phyloP scores from a whole-genome alignment of 1,284 basidiomycete species.

The Leccinum ponderosum region DNA sequence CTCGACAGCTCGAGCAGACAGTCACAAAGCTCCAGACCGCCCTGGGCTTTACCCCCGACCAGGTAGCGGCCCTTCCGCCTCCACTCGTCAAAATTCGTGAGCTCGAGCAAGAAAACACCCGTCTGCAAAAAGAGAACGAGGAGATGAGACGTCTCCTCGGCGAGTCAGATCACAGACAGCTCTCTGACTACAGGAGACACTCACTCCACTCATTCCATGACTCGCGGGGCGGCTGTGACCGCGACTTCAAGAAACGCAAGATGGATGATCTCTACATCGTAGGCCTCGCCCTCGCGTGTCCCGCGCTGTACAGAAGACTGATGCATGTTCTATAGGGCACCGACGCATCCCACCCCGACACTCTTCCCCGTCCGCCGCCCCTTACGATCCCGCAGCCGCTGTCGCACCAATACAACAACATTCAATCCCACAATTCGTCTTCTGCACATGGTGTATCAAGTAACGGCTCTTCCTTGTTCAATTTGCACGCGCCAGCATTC shows the following conservation, averaged over 20 bases:
- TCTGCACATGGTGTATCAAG: conserved; percentile 37
- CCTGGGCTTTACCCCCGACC: conserved; percentile 66
- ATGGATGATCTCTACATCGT: conserved; percentile 63
- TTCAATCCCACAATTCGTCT: conserved; percentile 32
- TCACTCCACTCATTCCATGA: conserved; percentile 45
- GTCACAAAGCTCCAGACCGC: conserved; percentile 77
- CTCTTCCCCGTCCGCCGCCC: conserved; percentile 55
- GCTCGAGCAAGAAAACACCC: conserved; percentile 71
- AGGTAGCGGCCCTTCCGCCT: conserved; percentile 67
- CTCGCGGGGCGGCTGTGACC: conserved; percentile 46
- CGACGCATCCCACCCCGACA: conserved; percentile 36
- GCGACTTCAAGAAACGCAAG: conserved; percentile 66
- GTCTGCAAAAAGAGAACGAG: conserved; percentile 68
- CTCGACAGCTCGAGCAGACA: conserved; percentile 69
- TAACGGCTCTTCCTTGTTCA: conserved; percentile 45
- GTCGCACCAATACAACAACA: conserved; percentile 32
- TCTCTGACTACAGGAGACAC: conserved; percentile 45
- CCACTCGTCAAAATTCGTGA: conserved; percentile 71
- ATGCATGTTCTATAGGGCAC: conserved; percentile 16
- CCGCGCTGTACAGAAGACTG: background rate
- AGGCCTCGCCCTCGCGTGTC: conserved; percentile 9
- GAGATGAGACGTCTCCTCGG: conserved; percentile 62
- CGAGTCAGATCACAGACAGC: conserved; percentile 39
- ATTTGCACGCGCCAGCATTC: conserved; percentile 52
- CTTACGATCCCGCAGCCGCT: conserved; percentile 59